These are phyloP conservation scores for Gaertneriomyces semiglobifer DNA, from an alignment of 192 early-diverging fungal species.

Conservation along the genomic window DNA sequence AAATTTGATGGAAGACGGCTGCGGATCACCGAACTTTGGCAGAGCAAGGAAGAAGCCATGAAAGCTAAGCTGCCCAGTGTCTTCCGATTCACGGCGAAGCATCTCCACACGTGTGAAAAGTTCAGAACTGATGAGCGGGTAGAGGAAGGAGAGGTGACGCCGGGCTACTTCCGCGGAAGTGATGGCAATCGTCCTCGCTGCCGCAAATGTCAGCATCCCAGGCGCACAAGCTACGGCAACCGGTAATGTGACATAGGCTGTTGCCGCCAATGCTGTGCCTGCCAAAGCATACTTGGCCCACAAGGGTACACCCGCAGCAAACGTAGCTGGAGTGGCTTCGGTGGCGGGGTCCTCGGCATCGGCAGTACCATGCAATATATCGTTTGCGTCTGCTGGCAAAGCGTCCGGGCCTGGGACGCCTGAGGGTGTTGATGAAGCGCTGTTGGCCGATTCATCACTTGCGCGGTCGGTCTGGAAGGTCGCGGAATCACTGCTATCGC, in stretches of 20 bases:
- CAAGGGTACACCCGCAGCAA: constrained; percentile 5
- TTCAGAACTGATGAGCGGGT: constrained; percentile 37
- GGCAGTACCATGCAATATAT: no score
- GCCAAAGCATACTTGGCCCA: constrained; percentile 26
- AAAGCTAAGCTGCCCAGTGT: constrained; percentile 26
- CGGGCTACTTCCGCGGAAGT: constrained; percentile 25
- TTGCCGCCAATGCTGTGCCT: constrained; percentile 28
- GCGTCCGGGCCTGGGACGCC: no score
- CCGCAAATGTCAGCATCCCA: constrained; percentile 9
- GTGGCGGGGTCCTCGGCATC: no score
- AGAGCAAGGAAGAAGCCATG: constrained; percentile 26
- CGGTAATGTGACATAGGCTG: constrained; percentile 13
- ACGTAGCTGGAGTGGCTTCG: background rate
- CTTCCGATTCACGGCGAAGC: constrained; percentile 34
- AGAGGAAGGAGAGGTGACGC: constrained; percentile 38
- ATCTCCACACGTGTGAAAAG: constrained; percentile 32
- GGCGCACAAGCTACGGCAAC: constrained; percentile 21
- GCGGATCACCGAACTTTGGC: background rate
- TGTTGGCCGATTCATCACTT: no score
- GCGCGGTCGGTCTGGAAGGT: no score
- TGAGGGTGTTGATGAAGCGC: no score
- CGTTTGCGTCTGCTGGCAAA: no score
- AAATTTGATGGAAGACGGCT: background rate
- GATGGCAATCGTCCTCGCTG: constrained; percentile 18
- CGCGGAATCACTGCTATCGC: no score